Evolutionary conservation across 78 protist species (phyloP).

Genomic region (Bodo saltans): DNA sequence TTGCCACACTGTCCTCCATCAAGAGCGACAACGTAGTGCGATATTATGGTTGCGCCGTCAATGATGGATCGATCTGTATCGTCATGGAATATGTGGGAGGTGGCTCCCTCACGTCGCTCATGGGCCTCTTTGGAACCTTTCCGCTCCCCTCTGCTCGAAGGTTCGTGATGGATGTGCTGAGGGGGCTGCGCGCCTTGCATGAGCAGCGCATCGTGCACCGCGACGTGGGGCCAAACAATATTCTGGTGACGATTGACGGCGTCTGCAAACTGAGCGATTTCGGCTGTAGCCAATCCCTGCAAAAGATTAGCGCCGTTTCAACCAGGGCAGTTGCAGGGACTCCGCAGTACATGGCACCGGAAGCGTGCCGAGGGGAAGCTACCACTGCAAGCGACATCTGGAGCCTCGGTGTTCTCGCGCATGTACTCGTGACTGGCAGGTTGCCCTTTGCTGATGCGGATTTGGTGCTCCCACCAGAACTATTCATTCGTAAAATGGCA

Average conservation of each 20-base stretch:
- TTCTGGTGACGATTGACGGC: constrained; percentile 78
- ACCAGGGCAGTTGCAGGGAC: neutral
- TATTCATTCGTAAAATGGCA: no score
- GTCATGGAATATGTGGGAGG: constrained; percentile 8
- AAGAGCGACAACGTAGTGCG: neutral
- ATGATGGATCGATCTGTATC: neutral
- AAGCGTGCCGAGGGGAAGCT: constrained; percentile 8
- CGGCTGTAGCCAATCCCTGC: constrained; percentile 95
- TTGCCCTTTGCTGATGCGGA: no score
- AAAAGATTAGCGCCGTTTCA: constrained; percentile 40
- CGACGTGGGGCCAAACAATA: constrained; percentile 96
- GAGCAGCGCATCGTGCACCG: constrained; percentile 72
- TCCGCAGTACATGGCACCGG: constrained; percentile 24
- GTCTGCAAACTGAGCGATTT: constrained; percentile 96
- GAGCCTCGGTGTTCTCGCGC: constrained; percentile 29
- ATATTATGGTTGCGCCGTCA: neutral
- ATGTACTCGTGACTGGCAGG: no score
- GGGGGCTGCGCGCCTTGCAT: constrained; percentile 45
- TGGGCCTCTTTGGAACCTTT: constrained; percentile 51
- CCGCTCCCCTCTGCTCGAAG: neutral
- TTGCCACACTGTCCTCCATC: neutral
- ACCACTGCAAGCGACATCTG: constrained; percentile 20
- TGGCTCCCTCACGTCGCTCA: constrained; percentile 19
- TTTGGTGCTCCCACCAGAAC: no score
- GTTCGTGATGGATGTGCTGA: neutral